phyloP scores from a whole-genome alignment of 2,329 filamentous ascomycete species.

The Allantophomopsis lycopodina region DNA sequence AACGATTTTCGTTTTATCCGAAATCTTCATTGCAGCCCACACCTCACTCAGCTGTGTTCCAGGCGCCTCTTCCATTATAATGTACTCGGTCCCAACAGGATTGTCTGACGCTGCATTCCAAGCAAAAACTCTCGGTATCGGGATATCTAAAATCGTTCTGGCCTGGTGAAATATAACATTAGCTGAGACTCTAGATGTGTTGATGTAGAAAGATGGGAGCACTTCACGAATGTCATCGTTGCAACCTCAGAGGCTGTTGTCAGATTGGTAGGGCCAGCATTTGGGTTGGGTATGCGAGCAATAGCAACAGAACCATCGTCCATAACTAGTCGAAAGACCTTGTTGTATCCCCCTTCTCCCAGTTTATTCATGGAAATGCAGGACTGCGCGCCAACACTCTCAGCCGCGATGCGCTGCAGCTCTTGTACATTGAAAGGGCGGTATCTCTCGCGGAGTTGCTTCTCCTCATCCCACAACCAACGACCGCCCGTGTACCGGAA shows the following conservation, averaged over 20 bases:
- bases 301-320: slow-evolving; percentile 15
- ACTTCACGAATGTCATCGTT: slow-evolving; percentile 12
- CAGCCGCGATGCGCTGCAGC: slow-evolving; percentile 18
- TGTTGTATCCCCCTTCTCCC: slow-evolving; percentile 23
- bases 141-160: slow-evolving; percentile 10
- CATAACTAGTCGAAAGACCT: slow-evolving; percentile 20
- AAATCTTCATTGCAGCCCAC: slow-evolving; percentile 16
- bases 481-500: slow-evolving; percentile 19
- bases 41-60: slow-evolving; percentile 16
- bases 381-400: slow-evolving; percentile 14
- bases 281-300: slow-evolving; percentile 10
- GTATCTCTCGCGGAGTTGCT: too few species aligned
- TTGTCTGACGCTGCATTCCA: slow-evolving; percentile 10
- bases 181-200: not conserved
- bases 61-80: slow-evolving; percentile 17
- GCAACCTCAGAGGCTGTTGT: slow-evolving; percentile 13
- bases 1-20: slow-evolving; percentile 16
- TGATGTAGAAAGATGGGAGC: not conserved
- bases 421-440: too few species aligned
- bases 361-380: slow-evolving; percentile 23
- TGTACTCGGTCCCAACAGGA: slow-evolving; percentile 12
- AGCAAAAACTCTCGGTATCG: slow-evolving; percentile 8
- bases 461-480: slow-evolving; percentile 22
- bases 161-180: slow-evolving; percentile 3
- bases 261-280: slow-evolving; percentile 6